Conservation (phyloP, 202 grass and related monocot species). For the Eragrostis tef region DNA sequence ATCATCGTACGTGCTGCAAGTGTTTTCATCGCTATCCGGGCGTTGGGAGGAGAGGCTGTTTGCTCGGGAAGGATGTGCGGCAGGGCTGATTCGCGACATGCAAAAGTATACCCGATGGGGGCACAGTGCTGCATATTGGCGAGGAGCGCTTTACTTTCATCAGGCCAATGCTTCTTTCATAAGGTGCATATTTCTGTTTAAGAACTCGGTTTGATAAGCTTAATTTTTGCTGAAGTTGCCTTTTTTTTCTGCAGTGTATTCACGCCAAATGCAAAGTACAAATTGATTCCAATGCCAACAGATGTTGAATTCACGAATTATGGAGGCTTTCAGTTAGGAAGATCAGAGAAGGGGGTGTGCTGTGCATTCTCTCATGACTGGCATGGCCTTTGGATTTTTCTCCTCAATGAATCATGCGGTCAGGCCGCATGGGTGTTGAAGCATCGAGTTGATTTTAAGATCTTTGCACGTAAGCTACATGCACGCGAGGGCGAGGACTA, state of each 20-base stretch:
- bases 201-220: too few relatives aligned
- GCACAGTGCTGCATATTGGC: background rate
- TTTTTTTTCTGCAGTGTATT: background rate
- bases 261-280: background rate
- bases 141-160: background rate
- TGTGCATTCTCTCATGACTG: background rate
- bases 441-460: background rate
- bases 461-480: background rate
- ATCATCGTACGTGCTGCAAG: background rate
- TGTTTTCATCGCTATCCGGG: background rate
- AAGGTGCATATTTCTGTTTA: background rate
- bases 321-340: background rate
- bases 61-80: background rate
- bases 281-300: background rate
- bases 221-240: too few relatives aligned
- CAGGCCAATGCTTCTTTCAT: background rate
- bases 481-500: background rate
- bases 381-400: background rate
- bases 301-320: too few relatives aligned
- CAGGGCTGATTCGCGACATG: background rate
- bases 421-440: background rate
- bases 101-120: background rate
- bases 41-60: background rate
- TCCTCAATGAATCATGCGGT: constrained; percentile 3
- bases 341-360: constrained; percentile 8